A percentile compares a stretch with the other conserved stretches of the same genome.
These are phyloP conservation scores for Hansenula sp. DNA, from an alignment of 1,139 yeast species.

Conservation along the genomic window DNA sequence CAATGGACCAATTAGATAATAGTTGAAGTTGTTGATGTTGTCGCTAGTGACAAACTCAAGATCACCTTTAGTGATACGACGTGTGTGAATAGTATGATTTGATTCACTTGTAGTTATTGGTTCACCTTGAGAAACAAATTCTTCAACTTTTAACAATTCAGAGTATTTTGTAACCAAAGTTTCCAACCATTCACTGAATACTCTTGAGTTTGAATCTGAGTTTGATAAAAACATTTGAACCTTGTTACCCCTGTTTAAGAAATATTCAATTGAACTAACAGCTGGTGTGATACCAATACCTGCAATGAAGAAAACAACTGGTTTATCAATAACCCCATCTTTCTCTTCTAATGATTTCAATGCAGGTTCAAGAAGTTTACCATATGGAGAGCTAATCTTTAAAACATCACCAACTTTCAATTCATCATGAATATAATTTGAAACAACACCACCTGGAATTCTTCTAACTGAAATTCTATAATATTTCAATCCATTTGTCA, in stretches of 20 bases:
- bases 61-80: slow-evolving; percentile 8
- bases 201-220: slow-evolving; percentile 7
- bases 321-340: slow-evolving; percentile 23
- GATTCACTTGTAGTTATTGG: slow-evolving; percentile 1
- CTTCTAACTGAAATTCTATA: slow-evolving; percentile 54
- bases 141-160: slow-evolving; percentile 9
- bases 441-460: slow-evolving; percentile 47
- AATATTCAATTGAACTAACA: slow-evolving; percentile 17
- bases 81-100: slow-evolving; percentile 5
- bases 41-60: slow-evolving; percentile 6
- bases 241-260: slow-evolving; percentile 10
- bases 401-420: slow-evolving; percentile 47
- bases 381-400: slow-evolving; percentile 56
- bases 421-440: slow-evolving; percentile 45
- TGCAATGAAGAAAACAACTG: slow-evolving; percentile 47
- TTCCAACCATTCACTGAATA: slow-evolving; percentile 12
- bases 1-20: slow-evolving; percentile 19
- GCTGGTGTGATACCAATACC: slow-evolving; percentile 70
- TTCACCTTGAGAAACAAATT: slow-evolving; percentile 10
- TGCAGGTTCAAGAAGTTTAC: slow-evolving; percentile 37
- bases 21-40: slow-evolving; percentile 5
- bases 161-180: slow-evolving; percentile 9
- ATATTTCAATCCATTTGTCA: slow-evolving; percentile 23
- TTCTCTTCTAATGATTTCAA: slow-evolving; percentile 15
- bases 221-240: slow-evolving; percentile 17